Conservation (phyloP, 2,329 filamentous ascomycete species). For the Dothideomycetidae sp. region DNA sequence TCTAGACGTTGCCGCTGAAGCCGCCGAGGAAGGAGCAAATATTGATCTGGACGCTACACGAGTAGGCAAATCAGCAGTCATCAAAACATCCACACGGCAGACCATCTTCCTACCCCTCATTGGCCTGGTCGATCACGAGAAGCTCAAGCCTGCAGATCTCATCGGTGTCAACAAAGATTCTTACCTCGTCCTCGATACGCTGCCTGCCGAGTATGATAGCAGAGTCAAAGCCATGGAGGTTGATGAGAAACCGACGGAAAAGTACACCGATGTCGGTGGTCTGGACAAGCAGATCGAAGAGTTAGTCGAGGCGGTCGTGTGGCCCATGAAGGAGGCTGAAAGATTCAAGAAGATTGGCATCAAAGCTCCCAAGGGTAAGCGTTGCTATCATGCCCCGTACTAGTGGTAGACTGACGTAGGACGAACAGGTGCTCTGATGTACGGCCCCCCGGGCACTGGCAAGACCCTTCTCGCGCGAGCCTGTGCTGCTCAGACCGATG, state of each 20-base stretch:
- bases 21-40: slow-evolving; percentile 93
- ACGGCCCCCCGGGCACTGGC: slow-evolving; percentile 79
- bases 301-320: slow-evolving; percentile 93
- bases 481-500: slow-evolving; percentile 93
- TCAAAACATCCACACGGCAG: slow-evolving; percentile 97
- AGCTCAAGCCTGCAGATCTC: slow-evolving; percentile 85
- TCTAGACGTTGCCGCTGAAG: slow-evolving; percentile 89
- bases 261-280: slow-evolving; percentile 95
- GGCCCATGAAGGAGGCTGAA: slow-evolving; percentile 99
- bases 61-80: slow-evolving; percentile 95
- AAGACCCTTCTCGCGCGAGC: slow-evolving; percentile 89
- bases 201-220: slow-evolving; percentile 96
- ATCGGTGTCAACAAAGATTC: slow-evolving; percentile 99
- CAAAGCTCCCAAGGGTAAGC: slow-evolving; percentile 91
- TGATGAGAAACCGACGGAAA: slow-evolving; percentile 97
- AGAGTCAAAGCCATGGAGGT: slow-evolving; percentile 99
- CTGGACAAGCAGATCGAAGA: slow-evolving; percentile 99
- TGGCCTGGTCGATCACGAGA: slow-evolving; percentile 87
- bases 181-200: slow-evolving; percentile 88
- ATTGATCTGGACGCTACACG: slow-evolving; percentile 95
- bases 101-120: slow-evolving; percentile 98
- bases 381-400: slow-evolving; percentile 2
- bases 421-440: slow-evolving; percentile 78
- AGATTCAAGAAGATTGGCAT: slow-evolving; percentile 99
- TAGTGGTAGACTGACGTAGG: not conserved